These are phyloP conservation scores for Dothidotthia symphoricarpi DNA, from an alignment of 2,329 filamentous ascomycete genomes.

Conservation along the genomic window DNA sequence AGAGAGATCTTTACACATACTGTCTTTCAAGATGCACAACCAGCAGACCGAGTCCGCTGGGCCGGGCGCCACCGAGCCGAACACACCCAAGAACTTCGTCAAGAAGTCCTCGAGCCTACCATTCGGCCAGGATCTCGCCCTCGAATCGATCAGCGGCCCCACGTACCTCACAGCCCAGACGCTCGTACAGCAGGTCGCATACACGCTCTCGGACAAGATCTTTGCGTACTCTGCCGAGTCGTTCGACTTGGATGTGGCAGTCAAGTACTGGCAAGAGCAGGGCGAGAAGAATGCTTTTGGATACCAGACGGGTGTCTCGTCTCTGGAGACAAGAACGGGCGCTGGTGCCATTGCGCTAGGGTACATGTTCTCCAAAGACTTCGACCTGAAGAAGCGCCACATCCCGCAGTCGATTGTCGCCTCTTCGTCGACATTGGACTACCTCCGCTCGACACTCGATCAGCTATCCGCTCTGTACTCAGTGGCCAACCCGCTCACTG, in stretches of 20 bases:
- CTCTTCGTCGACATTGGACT: conserved; percentile 75
- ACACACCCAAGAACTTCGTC: conserved; percentile 35
- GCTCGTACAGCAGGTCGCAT: conserved; percentile 93
- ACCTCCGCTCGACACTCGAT: conserved; percentile 80
- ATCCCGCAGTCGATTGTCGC: conserved; percentile 89
- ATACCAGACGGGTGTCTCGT: conserved; percentile 71
- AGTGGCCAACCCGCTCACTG: conserved; percentile 88
- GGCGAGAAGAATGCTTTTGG: conserved; percentile 78
- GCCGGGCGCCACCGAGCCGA: conserved; percentile 33
- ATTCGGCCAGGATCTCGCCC: conserved; percentile 53
- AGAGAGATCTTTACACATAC: conserved; percentile 8
- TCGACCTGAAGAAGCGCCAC: conserved; percentile 85
- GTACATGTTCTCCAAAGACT: conserved; percentile 97
- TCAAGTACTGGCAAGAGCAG: conserved; percentile 70
- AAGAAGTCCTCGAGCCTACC: conserved; percentile 52
- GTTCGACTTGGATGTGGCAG: conserved; percentile 84
- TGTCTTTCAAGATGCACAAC: conserved; percentile 36
- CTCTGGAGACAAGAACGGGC: conserved; percentile 83
- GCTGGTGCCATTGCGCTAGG: conserved; percentile 89
- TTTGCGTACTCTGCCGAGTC: conserved; percentile 95
- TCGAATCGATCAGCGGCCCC: conserved; percentile 70
- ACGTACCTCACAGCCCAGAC: conserved; percentile 92
- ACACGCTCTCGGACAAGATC: conserved; percentile 92
- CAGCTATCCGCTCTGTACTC: conserved; percentile 89
- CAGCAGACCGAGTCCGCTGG: conserved; percentile 41